Percentiles rank a stretch among this genome's conserved stretches.
Evolutionary conservation across 768 basidiomycete genomes (phyloP).

Genomic region (Podaxis sp.): DNA sequence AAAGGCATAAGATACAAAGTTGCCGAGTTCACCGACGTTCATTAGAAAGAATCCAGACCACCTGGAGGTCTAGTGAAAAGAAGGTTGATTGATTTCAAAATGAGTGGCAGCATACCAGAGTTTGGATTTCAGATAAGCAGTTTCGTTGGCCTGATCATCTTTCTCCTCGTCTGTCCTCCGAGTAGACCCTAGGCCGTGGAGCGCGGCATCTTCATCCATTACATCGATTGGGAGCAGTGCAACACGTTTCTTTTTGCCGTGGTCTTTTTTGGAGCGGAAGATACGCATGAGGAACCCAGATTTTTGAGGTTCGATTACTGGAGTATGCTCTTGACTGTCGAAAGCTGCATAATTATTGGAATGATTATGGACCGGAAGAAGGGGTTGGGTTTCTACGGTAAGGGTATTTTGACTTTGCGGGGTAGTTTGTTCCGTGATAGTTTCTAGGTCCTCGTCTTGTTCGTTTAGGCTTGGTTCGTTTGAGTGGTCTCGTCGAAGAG

Average conservation of each 20-base stretch:
- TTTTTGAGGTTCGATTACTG: background rate
- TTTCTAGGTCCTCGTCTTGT: slow-evolving; percentile 13
- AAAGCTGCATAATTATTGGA: background rate
- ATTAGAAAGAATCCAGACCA: slow-evolving; percentile 88
- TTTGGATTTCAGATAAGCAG: slow-evolving; percentile 80
- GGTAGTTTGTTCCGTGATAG: background rate
- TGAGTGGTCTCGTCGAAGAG: background rate
- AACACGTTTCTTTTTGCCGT: slow-evolving; percentile 19
- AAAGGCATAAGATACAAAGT: slow-evolving; percentile 88
- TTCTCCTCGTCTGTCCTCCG: slow-evolving; percentile 18
- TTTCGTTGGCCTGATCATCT: slow-evolving; percentile 50
- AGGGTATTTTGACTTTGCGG: background rate
- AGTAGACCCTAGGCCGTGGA: slow-evolving; percentile 24
- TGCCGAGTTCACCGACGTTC: slow-evolving; percentile 88
- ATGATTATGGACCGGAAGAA: background rate
- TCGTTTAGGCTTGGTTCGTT: slow-evolving; percentile 8
- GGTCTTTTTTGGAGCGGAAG: slow-evolving; percentile 1
- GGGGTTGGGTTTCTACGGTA: slow-evolving; percentile 3
- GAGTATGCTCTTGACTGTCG: background rate
- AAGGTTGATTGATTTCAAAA: background rate
- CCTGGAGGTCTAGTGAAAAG: slow-evolving; percentile 43
- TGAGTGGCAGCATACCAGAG: slow-evolving; percentile 57
- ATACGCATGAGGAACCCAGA: background rate
- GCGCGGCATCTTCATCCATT: slow-evolving; percentile 35
- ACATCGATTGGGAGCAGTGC: slow-evolving; percentile 37